Percentiles rank a stretch among this genome's conserved stretches.
Evolutionary conservation across 2,329 filamentous ascomycete species (phyloP).

Genomic region (Gnomoniopsis sp.): DNA sequence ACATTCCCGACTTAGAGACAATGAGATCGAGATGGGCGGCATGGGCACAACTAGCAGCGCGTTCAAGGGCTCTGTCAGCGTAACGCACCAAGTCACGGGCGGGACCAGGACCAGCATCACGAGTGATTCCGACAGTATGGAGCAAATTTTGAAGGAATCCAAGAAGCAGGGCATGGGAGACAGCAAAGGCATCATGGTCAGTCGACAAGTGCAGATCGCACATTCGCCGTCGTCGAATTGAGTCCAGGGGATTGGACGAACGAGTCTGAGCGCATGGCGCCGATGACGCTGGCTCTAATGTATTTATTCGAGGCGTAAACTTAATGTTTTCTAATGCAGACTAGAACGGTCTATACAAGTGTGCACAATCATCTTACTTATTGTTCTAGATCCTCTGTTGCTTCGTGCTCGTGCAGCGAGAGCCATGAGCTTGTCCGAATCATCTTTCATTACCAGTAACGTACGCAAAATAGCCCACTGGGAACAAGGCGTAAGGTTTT

Average conservation of each 20-base stretch:
- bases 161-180: background rate
- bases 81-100: background rate
- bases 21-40: conserved; percentile 15
- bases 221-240: background rate
- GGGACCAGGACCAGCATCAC: background rate
- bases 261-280: background rate
- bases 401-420: no score
- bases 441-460: no score
- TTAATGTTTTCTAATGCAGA: no score
- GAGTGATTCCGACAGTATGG: conserved; percentile 11
- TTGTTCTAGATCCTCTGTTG: no score
- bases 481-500: no score
- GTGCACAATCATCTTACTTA: no score
- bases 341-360: no score
- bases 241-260: background rate
- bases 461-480: no score
- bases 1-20: background rate
- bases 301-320: no score
- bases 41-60: conserved; percentile 12
- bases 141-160: conserved; percentile 9
- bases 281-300: background rate
- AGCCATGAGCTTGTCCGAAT: no score
- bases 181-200: conserved; percentile 10
- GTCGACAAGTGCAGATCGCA: conserved; percentile 12
- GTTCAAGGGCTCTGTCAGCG: conserved; percentile 3